Percentiles rank a stretch among this genome's conserved stretches.
Conservation (phyloP, 164 flowering plant genomes). For the Tetrastigma voinierianum region DNA sequence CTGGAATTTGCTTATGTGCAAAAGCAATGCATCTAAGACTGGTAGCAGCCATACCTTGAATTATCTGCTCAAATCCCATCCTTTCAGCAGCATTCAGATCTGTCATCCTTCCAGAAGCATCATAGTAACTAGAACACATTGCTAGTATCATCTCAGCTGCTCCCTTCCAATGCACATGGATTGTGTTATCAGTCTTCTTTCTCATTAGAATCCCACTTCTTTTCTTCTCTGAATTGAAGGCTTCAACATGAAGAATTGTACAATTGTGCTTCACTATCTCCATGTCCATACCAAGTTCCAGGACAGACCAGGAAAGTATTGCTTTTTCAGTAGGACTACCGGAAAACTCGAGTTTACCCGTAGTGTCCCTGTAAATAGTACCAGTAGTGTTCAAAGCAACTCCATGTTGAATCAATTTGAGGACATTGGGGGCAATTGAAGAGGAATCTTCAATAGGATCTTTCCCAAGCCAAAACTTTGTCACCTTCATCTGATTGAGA, state of each 20-base stretch:
- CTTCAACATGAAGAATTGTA: conserved; percentile 38
- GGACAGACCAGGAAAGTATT: conserved; percentile 55
- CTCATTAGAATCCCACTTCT: conserved; percentile 43
- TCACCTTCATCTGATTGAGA: conserved; percentile 56
- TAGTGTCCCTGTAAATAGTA: conserved; percentile 21
- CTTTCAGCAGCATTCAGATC: conserved; percentile 22
- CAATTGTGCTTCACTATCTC: conserved; percentile 26
- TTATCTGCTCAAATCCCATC: conserved; percentile 28
- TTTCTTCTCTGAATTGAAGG: conserved; percentile 67
- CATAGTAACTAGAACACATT: conserved; percentile 50
- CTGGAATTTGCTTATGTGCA: conserved; percentile 33
- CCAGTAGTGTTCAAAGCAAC: conserved; percentile 57
- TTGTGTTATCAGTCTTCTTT: conserved; percentile 19
- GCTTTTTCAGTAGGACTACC: conserved; percentile 77
- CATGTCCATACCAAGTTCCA: conserved; percentile 36
- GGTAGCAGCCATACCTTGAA: conserved; percentile 60
- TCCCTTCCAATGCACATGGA: conserved; percentile 65
- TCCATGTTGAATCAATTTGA: conserved; percentile 41
- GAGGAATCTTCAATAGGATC: conserved; percentile 16
- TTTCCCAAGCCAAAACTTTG: conserved; percentile 48
- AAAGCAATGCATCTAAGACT: conserved; percentile 68
- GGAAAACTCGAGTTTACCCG: conserved; percentile 39
- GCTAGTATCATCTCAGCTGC: conserved; percentile 65
- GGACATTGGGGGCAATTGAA: conserved; percentile 18
- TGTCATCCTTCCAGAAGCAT: conserved; percentile 28